These are phyloP conservation scores for Phytophthora pini DNA, from an alignment of 352 stramenopile genomes.

Conservation along the genomic window DNA sequence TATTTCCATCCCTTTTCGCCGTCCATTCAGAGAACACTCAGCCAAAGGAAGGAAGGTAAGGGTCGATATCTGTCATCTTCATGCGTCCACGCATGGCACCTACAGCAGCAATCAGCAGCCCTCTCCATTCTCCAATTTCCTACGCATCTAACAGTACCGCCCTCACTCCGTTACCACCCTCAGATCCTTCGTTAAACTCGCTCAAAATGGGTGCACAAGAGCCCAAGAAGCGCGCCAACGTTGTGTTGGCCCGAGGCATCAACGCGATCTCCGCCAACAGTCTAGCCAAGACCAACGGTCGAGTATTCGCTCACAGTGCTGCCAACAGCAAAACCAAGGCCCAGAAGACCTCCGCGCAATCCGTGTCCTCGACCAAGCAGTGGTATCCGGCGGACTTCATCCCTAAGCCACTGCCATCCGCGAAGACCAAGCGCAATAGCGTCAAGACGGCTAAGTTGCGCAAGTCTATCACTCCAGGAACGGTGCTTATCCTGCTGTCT, in stretches of 20 bases:
- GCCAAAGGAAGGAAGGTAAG: constrained; percentile 14
- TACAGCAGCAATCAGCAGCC: too few species aligned
- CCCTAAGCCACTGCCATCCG: constrained; percentile 60
- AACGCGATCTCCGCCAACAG: constrained; percentile 81
- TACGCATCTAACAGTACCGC: constrained; percentile 2
- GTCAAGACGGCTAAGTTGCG: constrained; percentile 95
- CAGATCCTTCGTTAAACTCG: neutral
- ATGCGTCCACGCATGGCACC: neutral
- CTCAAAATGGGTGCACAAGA: constrained; percentile 32
- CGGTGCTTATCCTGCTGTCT: constrained; percentile 97
- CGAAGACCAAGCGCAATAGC: constrained; percentile 76
- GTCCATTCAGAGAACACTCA: constrained; percentile 13
- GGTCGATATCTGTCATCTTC: neutral
- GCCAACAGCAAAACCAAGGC: constrained; percentile 30
- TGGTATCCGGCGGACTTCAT: constrained; percentile 81
- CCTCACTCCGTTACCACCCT: neutral
- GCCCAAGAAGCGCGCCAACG: constrained; percentile 58
- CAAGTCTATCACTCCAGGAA: constrained; percentile 96
- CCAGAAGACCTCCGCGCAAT: constrained; percentile 15
- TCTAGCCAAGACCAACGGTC: constrained; percentile 67
- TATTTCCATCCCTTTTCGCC: neutral
- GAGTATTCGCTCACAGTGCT: constrained; percentile 45
- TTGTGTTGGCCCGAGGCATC: constrained; percentile 73
- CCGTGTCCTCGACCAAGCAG: constrained; percentile 93
- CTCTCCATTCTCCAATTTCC: neutral